Evolutionary conservation across 805 yeast genomes (phyloP).

Genomic region (Yamadazyma sp.): DNA sequence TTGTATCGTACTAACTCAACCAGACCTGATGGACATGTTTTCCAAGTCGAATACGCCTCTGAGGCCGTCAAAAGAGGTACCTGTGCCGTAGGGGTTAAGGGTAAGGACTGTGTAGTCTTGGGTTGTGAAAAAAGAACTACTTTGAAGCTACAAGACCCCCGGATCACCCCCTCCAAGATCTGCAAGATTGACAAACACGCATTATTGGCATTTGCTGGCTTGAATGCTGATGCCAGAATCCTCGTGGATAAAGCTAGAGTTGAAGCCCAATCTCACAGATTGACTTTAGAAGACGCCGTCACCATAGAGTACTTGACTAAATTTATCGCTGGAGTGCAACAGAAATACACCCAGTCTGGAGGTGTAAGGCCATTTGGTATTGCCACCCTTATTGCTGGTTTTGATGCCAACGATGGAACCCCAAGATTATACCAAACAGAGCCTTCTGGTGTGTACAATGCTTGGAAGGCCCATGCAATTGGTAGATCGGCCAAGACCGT

Average conservation of each 20-base stretch:
- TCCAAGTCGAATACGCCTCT: conserved; percentile 96
- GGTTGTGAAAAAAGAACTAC: conserved; percentile 98
- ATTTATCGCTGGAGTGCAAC: conserved; percentile 97
- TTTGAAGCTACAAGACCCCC: conserved; percentile 90
- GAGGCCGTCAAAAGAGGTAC: conserved; percentile 99
- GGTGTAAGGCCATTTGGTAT: conserved; percentile 99
- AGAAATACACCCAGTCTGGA: conserved; percentile 94
- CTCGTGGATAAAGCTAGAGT: conserved; percentile 93
- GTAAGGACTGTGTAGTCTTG: conserved; percentile 80
- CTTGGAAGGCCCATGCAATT: conserved; percentile 97
- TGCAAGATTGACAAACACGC: conserved; percentile 89
- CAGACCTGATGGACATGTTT: conserved; percentile 98
- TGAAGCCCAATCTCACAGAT: conserved; percentile 92
- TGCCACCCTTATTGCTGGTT: conserved; percentile 92
- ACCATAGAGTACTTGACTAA: conserved; percentile 88
- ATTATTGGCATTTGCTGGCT: conserved; percentile 91
- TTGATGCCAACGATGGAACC: conserved; percentile 76
- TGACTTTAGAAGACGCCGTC: conserved; percentile 94
- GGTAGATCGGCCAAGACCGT: conserved; percentile 95
- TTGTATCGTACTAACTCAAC: conserved; percentile 27
- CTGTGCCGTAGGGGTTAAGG: conserved; percentile 96
- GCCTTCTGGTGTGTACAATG: conserved; percentile 95
- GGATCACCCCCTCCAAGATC: conserved; percentile 93
- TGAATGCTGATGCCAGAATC: conserved; percentile 97
- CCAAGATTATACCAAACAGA: conserved; percentile 93